phyloP scores from a whole-genome alignment of 495 filamentous ascomycete genomes.

The Cetradonia linearis region DNA sequence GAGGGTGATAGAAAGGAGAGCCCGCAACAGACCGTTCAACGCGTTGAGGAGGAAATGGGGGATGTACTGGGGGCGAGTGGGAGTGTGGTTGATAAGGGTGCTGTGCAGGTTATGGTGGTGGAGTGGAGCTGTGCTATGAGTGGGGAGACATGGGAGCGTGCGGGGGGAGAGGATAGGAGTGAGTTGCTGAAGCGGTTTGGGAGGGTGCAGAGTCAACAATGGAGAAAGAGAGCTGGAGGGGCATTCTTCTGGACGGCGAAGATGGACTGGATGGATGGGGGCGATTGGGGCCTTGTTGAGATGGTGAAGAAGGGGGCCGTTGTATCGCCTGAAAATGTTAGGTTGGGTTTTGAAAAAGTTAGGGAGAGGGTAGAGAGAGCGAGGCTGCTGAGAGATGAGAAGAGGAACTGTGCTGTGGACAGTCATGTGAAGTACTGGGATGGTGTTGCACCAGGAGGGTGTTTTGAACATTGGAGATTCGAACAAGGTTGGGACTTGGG shows the following conservation, averaged over 20 bases:
- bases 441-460: slow-evolving; percentile 29
- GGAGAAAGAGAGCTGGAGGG: slow-evolving; percentile 36
- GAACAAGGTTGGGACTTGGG: slow-evolving; percentile 44
- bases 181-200: slow-evolving; percentile 37
- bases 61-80: slow-evolving; percentile 31
- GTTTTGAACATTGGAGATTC: slow-evolving; percentile 42
- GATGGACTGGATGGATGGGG: slow-evolving; percentile 46
- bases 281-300: slow-evolving; percentile 44
- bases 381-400: slow-evolving; percentile 25
- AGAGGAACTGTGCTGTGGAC: slow-evolving; percentile 26
- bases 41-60: slow-evolving; percentile 30
- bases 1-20: slow-evolving; percentile 35
- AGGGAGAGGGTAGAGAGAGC: slow-evolving; percentile 27
- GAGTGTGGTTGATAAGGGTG: slow-evolving; percentile 34
- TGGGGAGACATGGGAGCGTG: slow-evolving; percentile 35
- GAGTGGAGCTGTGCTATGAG: slow-evolving; percentile 46
- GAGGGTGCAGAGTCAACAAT: slow-evolving; percentile 34
- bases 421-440: slow-evolving; percentile 40
- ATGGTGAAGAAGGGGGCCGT: slow-evolving; percentile 37
- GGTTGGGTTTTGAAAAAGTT: slow-evolving; percentile 29
- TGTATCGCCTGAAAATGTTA: slow-evolving; percentile 29
- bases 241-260: slow-evolving; percentile 46
- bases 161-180: slow-evolving; percentile 24
- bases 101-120: slow-evolving; percentile 40
- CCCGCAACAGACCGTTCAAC: slow-evolving; percentile 39